phyloP scores from a whole-genome alignment of 345 rosid species.

The Populus pruinosa region DNA sequence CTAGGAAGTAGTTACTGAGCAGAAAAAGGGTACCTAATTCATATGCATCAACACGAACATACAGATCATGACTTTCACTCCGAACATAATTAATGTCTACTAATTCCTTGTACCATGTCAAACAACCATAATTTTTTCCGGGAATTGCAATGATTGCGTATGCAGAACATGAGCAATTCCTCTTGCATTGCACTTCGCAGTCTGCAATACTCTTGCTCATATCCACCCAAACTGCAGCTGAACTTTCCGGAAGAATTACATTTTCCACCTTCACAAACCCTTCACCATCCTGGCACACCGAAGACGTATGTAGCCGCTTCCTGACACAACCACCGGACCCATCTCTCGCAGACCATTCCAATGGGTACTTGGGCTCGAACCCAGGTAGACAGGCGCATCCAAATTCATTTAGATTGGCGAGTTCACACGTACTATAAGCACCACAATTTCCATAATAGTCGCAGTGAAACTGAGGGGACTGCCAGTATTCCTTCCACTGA shows the following conservation, averaged over 20 bases:
- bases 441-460: constrained; percentile 13
- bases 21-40: constrained; percentile 4
- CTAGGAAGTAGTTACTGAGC: too few species aligned
- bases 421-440: background rate
- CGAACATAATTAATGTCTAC: background rate
- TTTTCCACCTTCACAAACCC: background rate
- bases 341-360: constrained; percentile 8
- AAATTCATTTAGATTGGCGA: background rate
- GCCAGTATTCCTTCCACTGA: background rate
- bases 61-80: constrained; percentile 1
- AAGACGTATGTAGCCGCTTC: background rate
- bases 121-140: constrained; percentile 7
- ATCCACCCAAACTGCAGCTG: background rate
- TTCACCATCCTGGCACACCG: background rate
- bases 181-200: constrained; percentile 1
- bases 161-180: constrained; percentile 9
- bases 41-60: constrained; percentile 11
- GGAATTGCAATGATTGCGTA: constrained; percentile 3
- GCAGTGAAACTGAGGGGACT: background rate
- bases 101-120: constrained; percentile 8
- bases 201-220: background rate
- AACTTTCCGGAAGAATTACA: background rate
- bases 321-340: constrained; percentile 9
- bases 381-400: constrained; percentile 8
- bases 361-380: constrained; percentile 1